Conservation (phyloP, 352 stramenopile species). For the Phytophthora hybrid region DNA sequence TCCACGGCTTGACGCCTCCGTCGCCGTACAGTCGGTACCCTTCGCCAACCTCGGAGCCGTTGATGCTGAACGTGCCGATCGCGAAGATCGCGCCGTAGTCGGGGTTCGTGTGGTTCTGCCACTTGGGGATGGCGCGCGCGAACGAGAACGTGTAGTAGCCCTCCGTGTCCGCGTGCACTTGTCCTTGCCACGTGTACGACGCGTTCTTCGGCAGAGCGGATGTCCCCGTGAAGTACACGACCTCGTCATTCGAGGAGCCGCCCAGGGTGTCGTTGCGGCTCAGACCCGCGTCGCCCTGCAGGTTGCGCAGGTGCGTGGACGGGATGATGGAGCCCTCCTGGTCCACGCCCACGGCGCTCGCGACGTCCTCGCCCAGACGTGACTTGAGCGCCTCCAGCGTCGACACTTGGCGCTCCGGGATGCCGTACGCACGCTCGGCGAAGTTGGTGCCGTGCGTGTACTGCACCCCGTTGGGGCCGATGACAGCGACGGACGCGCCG, state of each 20-base stretch:
- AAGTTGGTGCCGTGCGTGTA: conserved; percentile 49
- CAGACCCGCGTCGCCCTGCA: conserved; percentile 34
- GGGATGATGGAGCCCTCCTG: conserved; percentile 43
- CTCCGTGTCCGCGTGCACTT: conserved; percentile 36
- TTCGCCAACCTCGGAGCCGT: conserved; percentile 29
- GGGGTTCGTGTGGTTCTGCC: conserved; percentile 38
- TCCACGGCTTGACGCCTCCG: conserved; percentile 41
- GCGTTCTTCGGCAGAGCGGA: conserved; percentile 27
- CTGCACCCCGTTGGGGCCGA: conserved; percentile 45
- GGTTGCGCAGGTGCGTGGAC: conserved; percentile 41
- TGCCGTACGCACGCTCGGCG: conserved; percentile 40
- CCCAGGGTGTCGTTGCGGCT: conserved; percentile 30
- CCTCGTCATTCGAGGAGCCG: conserved; percentile 29
- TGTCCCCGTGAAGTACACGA: conserved; percentile 42
- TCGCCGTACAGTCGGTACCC: conserved; percentile 39
- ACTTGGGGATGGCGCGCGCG: conserved; percentile 35
- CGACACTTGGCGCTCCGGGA: conserved; percentile 37
- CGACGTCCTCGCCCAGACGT: conserved; percentile 35
- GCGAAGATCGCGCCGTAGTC: conserved; percentile 38
- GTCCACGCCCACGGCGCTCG: conserved; percentile 38
- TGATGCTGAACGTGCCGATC: conserved; percentile 32
- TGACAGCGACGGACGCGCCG: conserved; percentile 36
- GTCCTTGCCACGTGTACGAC: conserved; percentile 43
- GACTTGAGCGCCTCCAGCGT: conserved; percentile 36
- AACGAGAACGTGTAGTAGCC: conserved; percentile 46